phyloP scores from a whole-genome alignment of 495 filamentous ascomycete species.

The Polyplosphaeria fusca region DNA sequence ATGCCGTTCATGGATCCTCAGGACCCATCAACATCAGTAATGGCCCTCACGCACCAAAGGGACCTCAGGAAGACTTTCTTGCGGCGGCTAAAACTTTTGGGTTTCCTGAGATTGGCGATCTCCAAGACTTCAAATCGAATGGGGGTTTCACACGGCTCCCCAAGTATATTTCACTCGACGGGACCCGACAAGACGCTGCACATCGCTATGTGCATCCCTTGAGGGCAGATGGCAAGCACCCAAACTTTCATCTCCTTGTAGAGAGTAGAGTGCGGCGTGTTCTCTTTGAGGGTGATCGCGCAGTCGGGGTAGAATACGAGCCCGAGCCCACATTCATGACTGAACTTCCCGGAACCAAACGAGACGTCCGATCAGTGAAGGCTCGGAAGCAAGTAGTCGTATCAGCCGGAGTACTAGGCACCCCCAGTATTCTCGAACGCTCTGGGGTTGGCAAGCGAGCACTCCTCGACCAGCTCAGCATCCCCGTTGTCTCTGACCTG shows the following conservation, averaged over 20 bases:
- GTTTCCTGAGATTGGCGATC: conserved; percentile 45
- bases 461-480: conserved; percentile 22
- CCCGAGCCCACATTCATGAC: not conserved
- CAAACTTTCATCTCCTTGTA: conserved; percentile 35
- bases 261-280: conserved; percentile 34
- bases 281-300: conserved; percentile 28
- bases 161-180: conserved; percentile 32
- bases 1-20: conserved; percentile 46
- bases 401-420: conserved; percentile 36
- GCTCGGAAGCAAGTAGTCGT: conserved; percentile 38
- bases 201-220: conserved; percentile 42
- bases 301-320: conserved; percentile 34
- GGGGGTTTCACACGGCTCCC: conserved; percentile 20
- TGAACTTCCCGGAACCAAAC: conserved; percentile 38
- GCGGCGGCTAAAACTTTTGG: conserved; percentile 45
- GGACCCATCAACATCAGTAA: conserved; percentile 52
- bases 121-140: conserved; percentile 24
- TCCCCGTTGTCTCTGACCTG: conserved; percentile 26
- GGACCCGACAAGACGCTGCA: conserved; percentile 40
- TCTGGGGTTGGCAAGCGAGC: conserved; percentile 35
- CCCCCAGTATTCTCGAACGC: conserved; percentile 38
- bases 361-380: no score
- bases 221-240: conserved; percentile 34
- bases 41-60: conserved; percentile 36
- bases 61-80: conserved; percentile 43